Evolutionary conservation across 2,329 filamentous ascomycete genomes (phyloP).

Genomic region (Corinectria fuckeliana): DNA sequence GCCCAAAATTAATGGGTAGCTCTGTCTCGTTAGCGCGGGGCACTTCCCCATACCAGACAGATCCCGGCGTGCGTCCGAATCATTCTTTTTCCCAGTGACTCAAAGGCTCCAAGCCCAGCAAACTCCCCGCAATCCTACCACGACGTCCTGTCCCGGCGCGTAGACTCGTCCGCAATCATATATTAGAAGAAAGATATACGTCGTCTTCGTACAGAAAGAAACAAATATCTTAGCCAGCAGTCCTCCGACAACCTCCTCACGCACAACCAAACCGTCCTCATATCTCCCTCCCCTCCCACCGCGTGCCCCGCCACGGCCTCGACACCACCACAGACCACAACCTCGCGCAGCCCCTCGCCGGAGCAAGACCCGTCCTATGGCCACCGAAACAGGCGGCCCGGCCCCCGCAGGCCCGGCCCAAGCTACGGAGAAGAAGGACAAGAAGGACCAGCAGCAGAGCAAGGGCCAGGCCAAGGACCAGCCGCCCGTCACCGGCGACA

Average conservation of each 20-base stretch:
- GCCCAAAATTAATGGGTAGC: slow-evolving; percentile 8
- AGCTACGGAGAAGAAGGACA: slow-evolving; percentile 33
- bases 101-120: slow-evolving; percentile 34
- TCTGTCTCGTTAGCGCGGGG: slow-evolving; percentile 43
- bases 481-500: slow-evolving; percentile 43
- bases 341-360: slow-evolving; percentile 14
- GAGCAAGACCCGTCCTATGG: slow-evolving; percentile 36
- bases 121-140: slow-evolving; percentile 18
- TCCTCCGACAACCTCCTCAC: not conserved
- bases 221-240: not conserved
- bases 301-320: slow-evolving; percentile 30
- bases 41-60: slow-evolving; percentile 37
- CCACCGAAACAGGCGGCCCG: slow-evolving; percentile 42
- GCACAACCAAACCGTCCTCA: not conserved
- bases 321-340: slow-evolving; percentile 19
- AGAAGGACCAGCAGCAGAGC: slow-evolving; percentile 28
- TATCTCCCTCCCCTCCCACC: not conserved
- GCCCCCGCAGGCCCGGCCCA: slow-evolving; percentile 39
- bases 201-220: not conserved
- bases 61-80: slow-evolving; percentile 27
- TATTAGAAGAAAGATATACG: not conserved
- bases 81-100: slow-evolving; percentile 44
- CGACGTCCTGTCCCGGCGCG: not conserved
- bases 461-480: slow-evolving; percentile 34
- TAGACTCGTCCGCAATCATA: not conserved